A percentile compares a stretch with the other conserved stretches of the same genome.
phyloP scores from a whole-genome alignment of 306 rosid species.

The Castanea crenata region DNA sequence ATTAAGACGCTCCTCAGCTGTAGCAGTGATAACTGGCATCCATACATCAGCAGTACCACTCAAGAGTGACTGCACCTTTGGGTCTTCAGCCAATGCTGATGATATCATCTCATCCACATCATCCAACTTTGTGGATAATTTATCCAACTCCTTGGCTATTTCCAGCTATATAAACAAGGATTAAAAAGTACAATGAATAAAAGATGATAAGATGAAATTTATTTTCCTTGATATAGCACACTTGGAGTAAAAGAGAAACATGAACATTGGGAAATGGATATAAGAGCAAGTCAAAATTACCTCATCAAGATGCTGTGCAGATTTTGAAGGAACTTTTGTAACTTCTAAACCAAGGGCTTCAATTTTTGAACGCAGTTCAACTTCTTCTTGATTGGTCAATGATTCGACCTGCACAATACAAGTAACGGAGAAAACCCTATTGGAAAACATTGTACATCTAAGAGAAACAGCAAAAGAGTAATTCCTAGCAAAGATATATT shows the following conservation, averaged over 20 bases:
- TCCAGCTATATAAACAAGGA: conserved; percentile 49
- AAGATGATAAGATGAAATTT: conserved; percentile 9
- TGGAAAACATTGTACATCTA: background rate
- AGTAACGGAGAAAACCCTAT: conserved; percentile 10
- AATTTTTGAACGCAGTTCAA: conserved; percentile 82
- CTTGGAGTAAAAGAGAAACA: conserved; percentile 2
- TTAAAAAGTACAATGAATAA: background rate
- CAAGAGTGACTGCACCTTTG: conserved; percentile 75
- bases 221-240: background rate
- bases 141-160: conserved; percentile 84
- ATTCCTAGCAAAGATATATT: background rate
- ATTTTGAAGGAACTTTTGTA: conserved; percentile 77
- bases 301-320: conserved; percentile 64
- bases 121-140: conserved; percentile 77
- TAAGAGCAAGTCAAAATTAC: conserved; percentile 32
- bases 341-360: conserved; percentile 94
- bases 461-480: background rate
- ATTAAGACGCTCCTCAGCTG: conserved; percentile 68
- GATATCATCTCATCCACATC: conserved; percentile 89
- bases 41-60: conserved; percentile 83
- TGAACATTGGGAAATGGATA: conserved; percentile 9
- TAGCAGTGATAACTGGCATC: conserved; percentile 92
- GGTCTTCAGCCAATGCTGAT: conserved; percentile 80
- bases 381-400: conserved; percentile 87
- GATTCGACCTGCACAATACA: conserved; percentile 64